These are phyloP conservation scores for Bruguiera parviflora DNA, from an alignment of 345 rosid genomes.

Conservation along the genomic window DNA sequence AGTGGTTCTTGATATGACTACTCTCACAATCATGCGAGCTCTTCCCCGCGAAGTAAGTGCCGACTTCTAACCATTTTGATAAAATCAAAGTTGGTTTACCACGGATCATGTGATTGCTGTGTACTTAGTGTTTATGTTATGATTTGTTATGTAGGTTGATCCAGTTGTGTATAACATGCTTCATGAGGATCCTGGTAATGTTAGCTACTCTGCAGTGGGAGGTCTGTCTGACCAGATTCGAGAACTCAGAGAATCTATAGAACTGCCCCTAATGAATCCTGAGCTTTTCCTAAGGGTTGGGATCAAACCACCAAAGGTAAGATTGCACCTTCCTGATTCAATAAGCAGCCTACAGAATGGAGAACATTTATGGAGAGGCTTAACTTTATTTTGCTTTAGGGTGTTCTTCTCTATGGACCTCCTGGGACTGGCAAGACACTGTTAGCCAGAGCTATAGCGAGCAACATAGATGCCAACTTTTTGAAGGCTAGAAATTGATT, in stretches of 20 bases:
- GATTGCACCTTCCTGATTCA: neutral
- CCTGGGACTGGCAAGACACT: constrained; percentile 99
- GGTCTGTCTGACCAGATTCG: constrained; percentile 94
- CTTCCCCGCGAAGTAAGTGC: constrained; percentile 74
- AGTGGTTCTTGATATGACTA: constrained; percentile 76
- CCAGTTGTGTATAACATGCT: constrained; percentile 96
- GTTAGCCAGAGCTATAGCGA: constrained; percentile 95
- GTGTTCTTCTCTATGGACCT: constrained; percentile 98
- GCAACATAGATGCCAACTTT: constrained; percentile 96
- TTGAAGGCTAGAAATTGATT: constrained; percentile 52
- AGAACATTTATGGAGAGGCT: neutral
- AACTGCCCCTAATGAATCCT: constrained; percentile 95
- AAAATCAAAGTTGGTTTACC: neutral
- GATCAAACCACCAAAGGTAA: constrained; percentile 85
- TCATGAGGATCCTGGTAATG: constrained; percentile 94
- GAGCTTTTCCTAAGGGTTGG: constrained; percentile 95
- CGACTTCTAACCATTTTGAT: neutral
- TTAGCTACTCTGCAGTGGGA: constrained; percentile 96
- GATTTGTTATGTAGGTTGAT: constrained; percentile 50
- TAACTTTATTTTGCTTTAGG: constrained; percentile 15
- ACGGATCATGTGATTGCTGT: neutral
- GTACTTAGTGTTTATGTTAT: neutral
- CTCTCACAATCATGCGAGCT: constrained; percentile 75
- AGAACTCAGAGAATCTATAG: constrained; percentile 92
- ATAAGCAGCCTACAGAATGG: neutral